Conservation (phyloP, 352 stramenopile species). For the Saprolegnia parasitica region DNA sequence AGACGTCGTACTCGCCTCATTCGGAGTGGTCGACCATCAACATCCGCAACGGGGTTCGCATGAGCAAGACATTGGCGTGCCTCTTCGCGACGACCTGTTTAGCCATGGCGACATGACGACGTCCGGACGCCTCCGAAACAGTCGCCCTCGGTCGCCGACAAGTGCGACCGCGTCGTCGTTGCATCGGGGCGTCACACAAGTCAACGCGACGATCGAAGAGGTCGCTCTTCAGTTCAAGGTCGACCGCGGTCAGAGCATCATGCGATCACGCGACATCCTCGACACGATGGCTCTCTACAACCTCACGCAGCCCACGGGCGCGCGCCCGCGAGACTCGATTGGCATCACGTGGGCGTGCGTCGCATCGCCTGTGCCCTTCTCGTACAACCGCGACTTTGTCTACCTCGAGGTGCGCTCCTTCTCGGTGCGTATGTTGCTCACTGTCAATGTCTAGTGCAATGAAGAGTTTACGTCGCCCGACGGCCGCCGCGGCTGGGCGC, state of each 20-base stretch:
- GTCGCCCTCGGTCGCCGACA: background rate
- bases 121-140: background rate
- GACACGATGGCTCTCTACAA: conserved; percentile 74
- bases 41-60: conserved; percentile 24
- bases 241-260: conserved; percentile 60
- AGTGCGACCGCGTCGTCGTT: conserved; percentile 8
- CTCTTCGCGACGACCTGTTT: conserved; percentile 18
- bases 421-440: background rate
- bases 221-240: conserved; percentile 84
- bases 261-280: conserved; percentile 78
- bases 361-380: conserved; percentile 65
- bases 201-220: conserved; percentile 82
- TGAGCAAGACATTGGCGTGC: conserved; percentile 19
- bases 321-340: conserved; percentile 73
- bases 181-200: conserved; percentile 36
- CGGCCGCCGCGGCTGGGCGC: conserved; percentile 21
- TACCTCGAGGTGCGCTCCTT: conserved; percentile 44
- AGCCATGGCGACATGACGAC: conserved; percentile 8
- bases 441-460: conserved; percentile 12
- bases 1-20: conserved; percentile 26
- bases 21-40: conserved; percentile 25
- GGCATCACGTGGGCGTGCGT: conserved; percentile 80
- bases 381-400: conserved; percentile 76
- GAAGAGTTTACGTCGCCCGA: conserved; percentile 26
- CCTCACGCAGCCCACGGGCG: conserved; percentile 65